These are phyloP conservation scores for Desmodesmus armatus DNA, from an alignment of 139 green algal species.

Conservation along the genomic window DNA sequence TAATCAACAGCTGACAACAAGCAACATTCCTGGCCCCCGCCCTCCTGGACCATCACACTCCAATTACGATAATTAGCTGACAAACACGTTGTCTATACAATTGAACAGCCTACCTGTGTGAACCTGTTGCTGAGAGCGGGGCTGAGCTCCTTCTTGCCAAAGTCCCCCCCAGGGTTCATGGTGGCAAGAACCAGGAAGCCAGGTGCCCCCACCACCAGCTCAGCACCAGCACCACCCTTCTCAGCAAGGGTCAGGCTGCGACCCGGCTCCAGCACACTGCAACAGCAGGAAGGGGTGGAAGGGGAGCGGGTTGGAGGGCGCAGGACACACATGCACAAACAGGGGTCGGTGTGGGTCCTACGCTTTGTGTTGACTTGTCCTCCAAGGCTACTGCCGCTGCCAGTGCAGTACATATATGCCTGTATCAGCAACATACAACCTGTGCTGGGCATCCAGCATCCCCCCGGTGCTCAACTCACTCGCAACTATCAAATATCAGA, in stretches of 20 bases:
- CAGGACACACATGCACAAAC: background rate
- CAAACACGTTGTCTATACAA: no score
- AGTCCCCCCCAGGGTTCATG: slow-evolving; percentile 99
- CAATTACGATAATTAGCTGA: background rate
- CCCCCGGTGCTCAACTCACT: no score
- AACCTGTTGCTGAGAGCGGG: slow-evolving; percentile 97
- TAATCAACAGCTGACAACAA: background rate
- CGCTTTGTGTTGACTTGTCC: no score
- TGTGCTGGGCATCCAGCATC: background rate
- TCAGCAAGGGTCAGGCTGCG: slow-evolving; percentile 94
- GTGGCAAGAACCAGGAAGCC: slow-evolving; percentile 95
- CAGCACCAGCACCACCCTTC: slow-evolving; percentile 85
- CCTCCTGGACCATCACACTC: background rate
- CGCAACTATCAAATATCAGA: background rate
- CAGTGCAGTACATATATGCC: background rate
- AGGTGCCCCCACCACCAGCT: slow-evolving; percentile 82
- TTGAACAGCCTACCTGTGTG: slow-evolving; percentile 77
- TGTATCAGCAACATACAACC: background rate
- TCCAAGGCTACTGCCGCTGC: background rate
- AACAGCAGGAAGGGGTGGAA: background rate
- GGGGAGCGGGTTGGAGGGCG: background rate
- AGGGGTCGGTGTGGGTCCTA: no score
- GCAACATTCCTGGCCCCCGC: background rate
- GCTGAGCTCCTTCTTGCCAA: slow-evolving; percentile 98
- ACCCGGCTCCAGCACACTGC: slow-evolving; percentile 94